Conservation (phyloP, 805 yeast genomes). For the Nakazawaea populi region DNA sequence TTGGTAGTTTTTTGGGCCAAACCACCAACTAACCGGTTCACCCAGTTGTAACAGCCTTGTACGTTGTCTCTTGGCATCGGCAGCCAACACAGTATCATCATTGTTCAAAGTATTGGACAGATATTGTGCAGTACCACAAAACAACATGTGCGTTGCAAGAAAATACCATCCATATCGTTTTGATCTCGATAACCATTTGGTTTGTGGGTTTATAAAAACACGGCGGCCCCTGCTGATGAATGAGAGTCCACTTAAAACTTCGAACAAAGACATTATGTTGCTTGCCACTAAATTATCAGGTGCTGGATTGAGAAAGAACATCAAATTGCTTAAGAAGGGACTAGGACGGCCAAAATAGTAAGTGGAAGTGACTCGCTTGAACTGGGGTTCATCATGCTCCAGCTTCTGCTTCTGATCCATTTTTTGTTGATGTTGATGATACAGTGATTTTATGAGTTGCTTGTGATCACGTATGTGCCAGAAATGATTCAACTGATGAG, state of each 20-base stretch:
- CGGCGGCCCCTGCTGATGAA: constrained; percentile 11
- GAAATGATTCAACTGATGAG: too few species aligned
- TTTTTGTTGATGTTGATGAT: background rate
- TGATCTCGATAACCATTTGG: constrained; percentile 1
- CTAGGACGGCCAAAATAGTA: constrained; percentile 6
- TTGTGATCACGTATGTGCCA: too few species aligned
- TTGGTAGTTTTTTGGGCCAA: constrained; percentile 39
- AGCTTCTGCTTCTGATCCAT: background rate
- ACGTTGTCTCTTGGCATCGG: constrained; percentile 33
- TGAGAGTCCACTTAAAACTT: constrained; percentile 18
- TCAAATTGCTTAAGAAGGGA: constrained; percentile 4
- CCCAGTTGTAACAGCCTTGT: constrained; percentile 31
- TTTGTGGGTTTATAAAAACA: constrained; percentile 6
- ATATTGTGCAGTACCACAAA: constrained; percentile 14
- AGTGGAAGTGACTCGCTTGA: background rate
- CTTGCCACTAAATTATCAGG: constrained; percentile 25
- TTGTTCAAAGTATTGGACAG: constrained; percentile 11
- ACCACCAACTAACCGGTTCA: constrained; percentile 38
- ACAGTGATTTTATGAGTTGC: background rate
- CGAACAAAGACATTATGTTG: constrained; percentile 19
- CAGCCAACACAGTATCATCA: constrained; percentile 14
- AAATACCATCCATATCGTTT: constrained; percentile 9
- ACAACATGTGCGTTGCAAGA: constrained; percentile 10
- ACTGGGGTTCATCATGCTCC: background rate
- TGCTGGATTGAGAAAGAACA: constrained; percentile 18